Percentiles rank a stretch among this genome's conserved stretches.
Conservation (phyloP, 1,139 yeast genomes). For the Arxiozyma heterogenica region DNA sequence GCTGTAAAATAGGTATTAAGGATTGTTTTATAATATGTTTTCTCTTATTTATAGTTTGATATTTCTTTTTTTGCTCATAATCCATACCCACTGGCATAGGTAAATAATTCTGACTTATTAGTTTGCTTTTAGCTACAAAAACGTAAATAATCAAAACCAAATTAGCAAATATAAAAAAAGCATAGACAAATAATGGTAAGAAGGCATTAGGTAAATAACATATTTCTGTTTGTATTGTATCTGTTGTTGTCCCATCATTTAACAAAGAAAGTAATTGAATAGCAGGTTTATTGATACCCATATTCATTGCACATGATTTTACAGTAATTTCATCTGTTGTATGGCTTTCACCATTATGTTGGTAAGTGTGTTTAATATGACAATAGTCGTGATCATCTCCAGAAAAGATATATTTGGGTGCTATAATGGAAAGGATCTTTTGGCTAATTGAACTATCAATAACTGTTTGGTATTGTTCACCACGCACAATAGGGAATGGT, state of each 20-base stretch:
- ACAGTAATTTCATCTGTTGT: slow-evolving; percentile 71
- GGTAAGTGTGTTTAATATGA: slow-evolving; percentile 54
- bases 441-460: slow-evolving; percentile 50
- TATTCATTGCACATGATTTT: slow-evolving; percentile 85
- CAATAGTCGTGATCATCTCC: slow-evolving; percentile 98
- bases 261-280: slow-evolving; percentile 67
- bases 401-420: slow-evolving; percentile 65
- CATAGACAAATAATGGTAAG: slow-evolving; percentile 39
- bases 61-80: background rate
- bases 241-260: slow-evolving; percentile 35
- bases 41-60: background rate
- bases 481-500: slow-evolving; percentile 59
- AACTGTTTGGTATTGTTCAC: slow-evolving; percentile 73
- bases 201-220: slow-evolving; percentile 72
- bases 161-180: slow-evolving; percentile 6
- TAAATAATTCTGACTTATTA: background rate
- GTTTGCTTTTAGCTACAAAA: background rate
- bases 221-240: slow-evolving; percentile 23
- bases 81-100: slow-evolving; percentile 2
- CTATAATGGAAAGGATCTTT: slow-evolving; percentile 44
- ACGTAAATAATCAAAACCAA: background rate
- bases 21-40: background rate
- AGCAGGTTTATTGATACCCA: slow-evolving; percentile 80
- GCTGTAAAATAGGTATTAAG: background rate
- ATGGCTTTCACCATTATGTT: slow-evolving; percentile 27